Percentiles rank a stretch among this genome's conserved stretches.
These are phyloP conservation scores for Pascua guehoae DNA, from an alignment of 1,284 basidiomycete species.

Conservation along the genomic window DNA sequence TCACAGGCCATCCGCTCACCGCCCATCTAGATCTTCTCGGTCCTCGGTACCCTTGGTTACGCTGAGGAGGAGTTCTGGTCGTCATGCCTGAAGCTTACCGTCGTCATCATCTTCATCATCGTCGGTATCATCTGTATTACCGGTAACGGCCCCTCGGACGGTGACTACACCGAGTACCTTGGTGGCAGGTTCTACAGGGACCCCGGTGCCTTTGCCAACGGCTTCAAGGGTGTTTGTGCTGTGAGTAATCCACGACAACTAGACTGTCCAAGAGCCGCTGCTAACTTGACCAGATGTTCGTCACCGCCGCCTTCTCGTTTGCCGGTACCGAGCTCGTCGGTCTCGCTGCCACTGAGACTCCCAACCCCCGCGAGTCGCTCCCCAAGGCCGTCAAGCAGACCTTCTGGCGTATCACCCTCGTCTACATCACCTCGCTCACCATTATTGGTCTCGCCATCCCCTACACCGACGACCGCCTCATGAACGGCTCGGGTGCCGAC, in stretches of 20 bases:
- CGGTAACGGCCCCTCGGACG: constrained; percentile 41
- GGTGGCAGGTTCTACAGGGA: constrained; percentile 39
- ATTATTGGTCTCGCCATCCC: constrained; percentile 54
- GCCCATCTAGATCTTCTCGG: constrained; percentile 10
- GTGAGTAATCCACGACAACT: constrained; percentile 17
- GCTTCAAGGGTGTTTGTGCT: constrained; percentile 51
- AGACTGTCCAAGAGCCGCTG: constrained; percentile 8
- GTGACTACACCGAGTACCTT: constrained; percentile 36
- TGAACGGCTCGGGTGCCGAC: constrained; percentile 47
- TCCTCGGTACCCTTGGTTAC: constrained; percentile 41
- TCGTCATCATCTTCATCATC: constrained; percentile 48
- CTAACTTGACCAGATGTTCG: constrained; percentile 9
- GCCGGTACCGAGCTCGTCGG: constrained; percentile 44
- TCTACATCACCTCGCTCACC: constrained; percentile 55
- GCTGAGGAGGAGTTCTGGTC: constrained; percentile 50
- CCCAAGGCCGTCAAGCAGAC: constrained; percentile 20
- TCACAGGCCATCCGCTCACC: not conserved
- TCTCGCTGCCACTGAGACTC: constrained; percentile 14
- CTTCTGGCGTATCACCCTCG: constrained; percentile 59
- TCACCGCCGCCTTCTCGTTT: constrained; percentile 75
- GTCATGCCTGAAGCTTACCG: constrained; percentile 44
- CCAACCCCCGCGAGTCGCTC: constrained; percentile 33
- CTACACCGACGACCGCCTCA: constrained; percentile 40
- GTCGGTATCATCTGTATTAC: constrained; percentile 38
- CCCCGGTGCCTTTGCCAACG: constrained; percentile 50